Evolutionary conservation across 768 basidiomycete genomes (phyloP), one percentile per base, ranked within the genome.

Genomic region (Suillus brevipes): DNA sequence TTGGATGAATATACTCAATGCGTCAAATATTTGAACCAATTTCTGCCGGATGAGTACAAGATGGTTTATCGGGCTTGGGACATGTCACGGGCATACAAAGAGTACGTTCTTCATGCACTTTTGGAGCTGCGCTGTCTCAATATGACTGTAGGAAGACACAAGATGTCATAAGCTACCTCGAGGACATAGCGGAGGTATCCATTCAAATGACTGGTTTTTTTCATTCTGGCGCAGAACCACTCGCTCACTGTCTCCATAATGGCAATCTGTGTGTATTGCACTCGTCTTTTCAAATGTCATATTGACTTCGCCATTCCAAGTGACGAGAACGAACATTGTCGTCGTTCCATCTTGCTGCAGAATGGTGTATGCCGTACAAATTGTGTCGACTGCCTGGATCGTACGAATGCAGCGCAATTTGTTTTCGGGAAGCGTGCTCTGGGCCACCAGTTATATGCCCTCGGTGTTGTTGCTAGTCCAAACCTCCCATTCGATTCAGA

Each of bases 21-120:
- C 72, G 89, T 98, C 20, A 76, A 84, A 58, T 99, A 97, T 73
- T 83, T 99, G 37, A 99, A 99, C 67, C 97, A 99, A 74, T 98
- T 97, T 77, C 78, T 99, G 14, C 97, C 97, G 0, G 81, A 82
- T 8, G 89, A 83, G 34, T 90, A 92, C 78, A 89, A 89, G 79
- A 94, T 99, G 87, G 82, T 89, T 16, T 97, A 99, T 73, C 87
- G 93, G 50, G 88, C 95, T 16, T 99, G 95, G 93, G 97, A 99
- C 75, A 97, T 99, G 92, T 89, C 91, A 5, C 84, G 91, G 47
- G 95, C 96, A 2, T 94, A 95, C 68, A 97, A 97, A 75, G 92
- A 94, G 95, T 94, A 70, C n/a, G 84, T 66, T 36, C 4, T 72
- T 73, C 8, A 23, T 42, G n/a, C 12, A 2, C 16, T 50, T 38